phyloP scores from a whole-genome alignment of 148 eudicot genomes.

The Chenopodium suecicum region DNA sequence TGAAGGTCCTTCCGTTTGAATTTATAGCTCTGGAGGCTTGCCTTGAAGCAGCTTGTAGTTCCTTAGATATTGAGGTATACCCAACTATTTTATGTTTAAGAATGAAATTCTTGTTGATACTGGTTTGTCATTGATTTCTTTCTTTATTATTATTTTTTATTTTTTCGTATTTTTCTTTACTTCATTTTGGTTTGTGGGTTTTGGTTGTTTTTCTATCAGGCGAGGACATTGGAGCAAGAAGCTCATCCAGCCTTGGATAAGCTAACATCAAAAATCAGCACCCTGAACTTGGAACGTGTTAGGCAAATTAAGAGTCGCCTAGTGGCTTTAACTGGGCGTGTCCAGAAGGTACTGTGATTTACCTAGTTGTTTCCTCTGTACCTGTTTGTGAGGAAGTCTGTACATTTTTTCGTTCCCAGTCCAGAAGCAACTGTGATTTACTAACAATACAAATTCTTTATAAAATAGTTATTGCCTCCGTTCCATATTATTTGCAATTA shows the following conservation, averaged over 20 bases:
- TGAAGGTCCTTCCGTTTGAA: slow-evolving; percentile 89
- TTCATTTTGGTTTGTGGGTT: background rate
- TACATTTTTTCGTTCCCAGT: too few species aligned
- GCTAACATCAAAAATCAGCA: slow-evolving; percentile 93
- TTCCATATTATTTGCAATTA: too few species aligned
- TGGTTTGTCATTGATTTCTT: background rate
- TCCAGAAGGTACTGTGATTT: slow-evolving; percentile 67
- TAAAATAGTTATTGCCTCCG: too few species aligned
- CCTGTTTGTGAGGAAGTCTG: background rate
- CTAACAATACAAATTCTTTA: too few species aligned
- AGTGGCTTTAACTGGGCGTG: slow-evolving; percentile 98
- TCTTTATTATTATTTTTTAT: background rate
- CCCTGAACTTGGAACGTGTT: slow-evolving; percentile 96
- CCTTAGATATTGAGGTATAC: slow-evolving; percentile 79
- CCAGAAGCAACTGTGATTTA: too few species aligned
- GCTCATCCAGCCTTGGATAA: slow-evolving; percentile 99
- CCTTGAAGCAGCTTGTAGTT: slow-evolving; percentile 93
- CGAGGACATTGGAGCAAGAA: slow-evolving; percentile 96
- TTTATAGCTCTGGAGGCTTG: slow-evolving; percentile 96
- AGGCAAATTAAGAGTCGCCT: slow-evolving; percentile 94
- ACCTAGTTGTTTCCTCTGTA: background rate
- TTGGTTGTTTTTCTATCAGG: slow-evolving; percentile 43
- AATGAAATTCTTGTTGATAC: background rate
- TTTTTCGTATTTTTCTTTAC: background rate
- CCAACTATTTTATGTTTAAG: background rate